A percentile compares a stretch with the other conserved stretches of the same genome.
Conservation (phyloP, 2,329 filamentous ascomycete genomes). For the Pseudogymnoascus sp. region DNA sequence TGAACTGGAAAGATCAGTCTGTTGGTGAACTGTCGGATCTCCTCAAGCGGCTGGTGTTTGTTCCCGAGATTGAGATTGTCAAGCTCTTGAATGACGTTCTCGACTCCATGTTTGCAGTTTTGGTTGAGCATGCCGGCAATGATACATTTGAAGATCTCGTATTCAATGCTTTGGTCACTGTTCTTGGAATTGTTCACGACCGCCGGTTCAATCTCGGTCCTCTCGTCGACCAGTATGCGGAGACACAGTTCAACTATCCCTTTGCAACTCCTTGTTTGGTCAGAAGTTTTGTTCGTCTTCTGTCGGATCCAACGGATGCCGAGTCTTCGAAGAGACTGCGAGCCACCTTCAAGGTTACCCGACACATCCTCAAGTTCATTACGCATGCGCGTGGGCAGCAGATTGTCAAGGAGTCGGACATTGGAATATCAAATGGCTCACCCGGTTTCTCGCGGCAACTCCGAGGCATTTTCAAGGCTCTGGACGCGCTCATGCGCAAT, state of each 20-base stretch:
- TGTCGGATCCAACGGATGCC: slow-evolving; percentile 75
- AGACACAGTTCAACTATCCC: slow-evolving; percentile 84
- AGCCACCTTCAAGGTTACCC: slow-evolving; percentile 89
- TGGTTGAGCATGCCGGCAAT: slow-evolving; percentile 84
- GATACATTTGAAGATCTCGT: slow-evolving; percentile 89
- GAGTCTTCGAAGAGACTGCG: slow-evolving; percentile 78
- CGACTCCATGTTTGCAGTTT: slow-evolving; percentile 81
- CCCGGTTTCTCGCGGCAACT: slow-evolving; percentile 74
- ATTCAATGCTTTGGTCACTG: slow-evolving; percentile 81
- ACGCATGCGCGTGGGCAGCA: slow-evolving; percentile 82
- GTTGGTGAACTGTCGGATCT: slow-evolving; percentile 65
- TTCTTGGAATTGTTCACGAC: slow-evolving; percentile 90
- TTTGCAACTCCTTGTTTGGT: slow-evolving; percentile 85
- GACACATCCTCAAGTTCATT: slow-evolving; percentile 90
- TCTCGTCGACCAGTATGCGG: slow-evolving; percentile 84
- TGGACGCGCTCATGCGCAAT: slow-evolving; percentile 86
- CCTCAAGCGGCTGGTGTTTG: slow-evolving; percentile 79
- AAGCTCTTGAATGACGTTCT: slow-evolving; percentile 87
- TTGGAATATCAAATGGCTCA: slow-evolving; percentile 71
- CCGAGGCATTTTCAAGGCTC: slow-evolving; percentile 77
- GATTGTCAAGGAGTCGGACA: slow-evolving; percentile 77
- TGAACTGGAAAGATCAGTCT: slow-evolving; percentile 77
- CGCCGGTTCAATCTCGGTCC: slow-evolving; percentile 86
- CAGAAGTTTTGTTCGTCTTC: slow-evolving; percentile 73
- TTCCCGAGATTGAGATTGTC: slow-evolving; percentile 95